Percentiles rank a stretch among this genome's conserved stretches.
Evolutionary conservation across 371 early-diverging fungal genomes (phyloP).

Genomic region (Batrachochytrium dendrobatidis): DNA sequence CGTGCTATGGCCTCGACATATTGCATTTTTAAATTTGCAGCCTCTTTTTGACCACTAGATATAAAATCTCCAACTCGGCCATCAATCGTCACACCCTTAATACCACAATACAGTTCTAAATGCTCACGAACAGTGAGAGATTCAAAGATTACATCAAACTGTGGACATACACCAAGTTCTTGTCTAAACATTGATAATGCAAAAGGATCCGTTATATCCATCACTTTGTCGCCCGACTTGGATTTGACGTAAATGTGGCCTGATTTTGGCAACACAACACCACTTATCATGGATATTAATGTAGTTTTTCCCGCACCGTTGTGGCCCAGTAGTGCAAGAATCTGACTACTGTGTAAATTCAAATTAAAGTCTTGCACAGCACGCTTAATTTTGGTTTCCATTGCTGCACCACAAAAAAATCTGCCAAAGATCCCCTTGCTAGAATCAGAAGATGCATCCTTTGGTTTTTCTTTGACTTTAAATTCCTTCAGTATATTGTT

Average conservation of each 20-base stretch:
- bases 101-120: slow-evolving; percentile 44
- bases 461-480: no score
- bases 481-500: background rate
- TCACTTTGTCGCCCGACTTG: background rate
- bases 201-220: background rate
- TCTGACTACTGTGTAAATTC: background rate
- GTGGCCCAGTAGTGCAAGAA: background rate
- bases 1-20: slow-evolving; percentile 35
- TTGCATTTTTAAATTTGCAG: background rate
- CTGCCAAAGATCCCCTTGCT: background rate
- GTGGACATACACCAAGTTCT: slow-evolving; percentile 57
- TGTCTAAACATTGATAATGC: background rate
- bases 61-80: slow-evolving; percentile 1
- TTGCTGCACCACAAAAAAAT: background rate
- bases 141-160: slow-evolving; percentile 44
- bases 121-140: slow-evolving; percentile 50
- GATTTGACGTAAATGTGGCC: background rate
- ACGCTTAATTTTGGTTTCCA: background rate
- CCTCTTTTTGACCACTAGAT: background rate
- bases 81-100: slow-evolving; percentile 42
- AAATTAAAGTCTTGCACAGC: background rate
- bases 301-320: no score
- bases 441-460: background rate
- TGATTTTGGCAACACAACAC: background rate
- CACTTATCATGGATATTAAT: background rate